Base-by-base conservation (phyloP, 1,139 yeast species). In the Saccharomyces hybrid region DNA sequence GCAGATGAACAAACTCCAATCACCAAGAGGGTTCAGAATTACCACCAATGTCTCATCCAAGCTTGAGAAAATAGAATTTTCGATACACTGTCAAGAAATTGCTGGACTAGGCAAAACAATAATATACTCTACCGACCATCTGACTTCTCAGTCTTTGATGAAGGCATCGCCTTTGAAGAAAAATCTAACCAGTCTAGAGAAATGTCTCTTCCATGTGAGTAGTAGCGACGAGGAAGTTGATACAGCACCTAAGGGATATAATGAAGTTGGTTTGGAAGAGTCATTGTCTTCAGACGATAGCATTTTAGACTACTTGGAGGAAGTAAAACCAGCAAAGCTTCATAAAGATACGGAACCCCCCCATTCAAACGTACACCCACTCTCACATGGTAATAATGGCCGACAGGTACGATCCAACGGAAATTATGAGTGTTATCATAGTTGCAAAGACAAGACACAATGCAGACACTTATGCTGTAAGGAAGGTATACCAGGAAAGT, bases 401-500 rank as follows among this genome's bases (percentile, higher is more conserved):
- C 44, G 44, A 21, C 44, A 50, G 32, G 28, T 56, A 16, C 29
- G 62, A 24, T 29, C 63, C 3, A 69, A 70, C 56, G 75, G 75
- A 1, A 70, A 67, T 32, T 63, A 64, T 47, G 65, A 68, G 49
- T 77, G 80, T 54, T 65, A 70, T 46, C 81, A 78, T 57, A 53
- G 62, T 2, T 78, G 81, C 57, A 75, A 71, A 54, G 62, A 65
- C 55, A 60, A 59, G 47, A 26, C 24, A 5, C 59, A 61, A 1
- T 77, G 80, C 56, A 70, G 79, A 8, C 80, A 77, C 60, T 51
- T 73, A 5, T 77, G 80, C 52, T 77, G 80, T 55, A 71, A 73
- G 46, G 77, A 74, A 48, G 80, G 80, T 1, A 64, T 76, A 0
- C 71, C 71, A 9, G 57, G 57, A 48, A 48, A 51, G 16, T 38